These are phyloP conservation scores for Leavenworthia alabamica DNA, from an alignment of 345 rosid species.

Conservation along the genomic window DNA sequence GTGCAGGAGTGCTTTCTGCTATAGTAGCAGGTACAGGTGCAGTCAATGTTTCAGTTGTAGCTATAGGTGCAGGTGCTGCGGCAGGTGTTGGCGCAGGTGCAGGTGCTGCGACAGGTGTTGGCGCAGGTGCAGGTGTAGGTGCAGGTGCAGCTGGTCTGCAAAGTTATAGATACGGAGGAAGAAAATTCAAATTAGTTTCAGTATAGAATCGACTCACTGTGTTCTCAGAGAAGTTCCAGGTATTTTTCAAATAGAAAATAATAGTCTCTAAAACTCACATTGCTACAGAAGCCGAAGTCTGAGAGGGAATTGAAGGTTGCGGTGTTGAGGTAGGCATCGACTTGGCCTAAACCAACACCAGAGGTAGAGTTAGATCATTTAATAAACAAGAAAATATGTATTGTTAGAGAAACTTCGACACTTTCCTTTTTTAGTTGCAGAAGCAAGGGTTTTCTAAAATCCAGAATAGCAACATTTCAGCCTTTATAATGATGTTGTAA, in stretches of 20 bases:
- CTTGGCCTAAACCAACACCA: slow-evolving; percentile 41
- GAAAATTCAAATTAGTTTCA: not conserved
- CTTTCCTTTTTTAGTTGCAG: not conserved
- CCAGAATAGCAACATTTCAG: not conserved
- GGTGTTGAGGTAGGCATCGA: slow-evolving; percentile 34
- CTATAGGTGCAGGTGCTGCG: not conserved
- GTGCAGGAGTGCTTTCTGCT: slow-evolving; percentile 32
- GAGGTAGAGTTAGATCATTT: not conserved
- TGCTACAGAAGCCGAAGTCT: slow-evolving; percentile 37
- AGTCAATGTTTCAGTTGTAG: slow-evolving; percentile 3
- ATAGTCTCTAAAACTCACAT: slow-evolving; percentile 32
- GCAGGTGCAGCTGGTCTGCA: slow-evolving; percentile 23
- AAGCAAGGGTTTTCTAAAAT: not conserved
- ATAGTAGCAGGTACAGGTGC: slow-evolving; percentile 18
- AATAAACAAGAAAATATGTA: not conserved
- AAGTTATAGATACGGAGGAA: not conserved
- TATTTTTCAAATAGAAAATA: not conserved
- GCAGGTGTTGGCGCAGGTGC: not conserved
- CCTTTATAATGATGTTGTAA: not conserved
- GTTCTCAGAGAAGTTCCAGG: not conserved
- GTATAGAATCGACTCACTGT: not conserved
- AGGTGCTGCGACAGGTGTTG: not conserved
- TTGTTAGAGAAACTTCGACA: not conserved
- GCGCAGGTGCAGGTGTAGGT: not conserved
- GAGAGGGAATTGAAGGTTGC: slow-evolving; percentile 37